Evolutionary conservation across 495 filamentous ascomycete genomes (phyloP).

Genomic region (Xylaria acuta): DNA sequence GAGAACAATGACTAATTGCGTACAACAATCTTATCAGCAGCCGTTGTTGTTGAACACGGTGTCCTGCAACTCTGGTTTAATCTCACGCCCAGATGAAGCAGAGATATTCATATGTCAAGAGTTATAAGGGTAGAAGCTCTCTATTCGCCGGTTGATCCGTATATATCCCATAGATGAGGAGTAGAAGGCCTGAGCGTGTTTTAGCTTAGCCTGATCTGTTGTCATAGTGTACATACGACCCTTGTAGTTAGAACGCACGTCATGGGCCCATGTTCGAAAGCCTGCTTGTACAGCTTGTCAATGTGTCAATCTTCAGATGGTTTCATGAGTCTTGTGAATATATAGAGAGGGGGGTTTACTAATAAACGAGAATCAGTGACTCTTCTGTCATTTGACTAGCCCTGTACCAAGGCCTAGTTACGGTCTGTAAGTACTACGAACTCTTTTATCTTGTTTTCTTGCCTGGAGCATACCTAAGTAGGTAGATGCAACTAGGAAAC

Average conservation of each 20-base stretch:
- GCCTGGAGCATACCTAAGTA: neutral
- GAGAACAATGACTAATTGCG: neutral
- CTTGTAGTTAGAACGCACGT: neutral
- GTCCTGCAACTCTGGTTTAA: neutral
- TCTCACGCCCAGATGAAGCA: neutral
- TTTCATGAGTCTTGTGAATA: too few relatives aligned
- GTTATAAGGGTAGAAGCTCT: neutral
- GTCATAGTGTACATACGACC: neutral
- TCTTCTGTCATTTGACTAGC: neutral
- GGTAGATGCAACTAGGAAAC: neutral
- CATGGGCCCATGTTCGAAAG: neutral
- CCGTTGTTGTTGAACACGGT: neutral
- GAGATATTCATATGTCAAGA: neutral
- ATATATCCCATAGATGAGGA: neutral
- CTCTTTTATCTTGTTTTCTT: neutral
- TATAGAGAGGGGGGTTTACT: too few relatives aligned
- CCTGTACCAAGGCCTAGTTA: neutral
- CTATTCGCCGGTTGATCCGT: neutral
- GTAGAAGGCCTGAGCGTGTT: conserved; percentile 1
- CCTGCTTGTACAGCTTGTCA: too few relatives aligned
- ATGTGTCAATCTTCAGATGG: neutral
- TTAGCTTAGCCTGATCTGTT: conserved; percentile 6
- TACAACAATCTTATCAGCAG: neutral
- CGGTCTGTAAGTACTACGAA: neutral
- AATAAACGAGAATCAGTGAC: too few relatives aligned